Evolutionary conservation across 192 early-diverging fungal species (phyloP).

Genomic region (Entophlyctis luteolus): DNA sequence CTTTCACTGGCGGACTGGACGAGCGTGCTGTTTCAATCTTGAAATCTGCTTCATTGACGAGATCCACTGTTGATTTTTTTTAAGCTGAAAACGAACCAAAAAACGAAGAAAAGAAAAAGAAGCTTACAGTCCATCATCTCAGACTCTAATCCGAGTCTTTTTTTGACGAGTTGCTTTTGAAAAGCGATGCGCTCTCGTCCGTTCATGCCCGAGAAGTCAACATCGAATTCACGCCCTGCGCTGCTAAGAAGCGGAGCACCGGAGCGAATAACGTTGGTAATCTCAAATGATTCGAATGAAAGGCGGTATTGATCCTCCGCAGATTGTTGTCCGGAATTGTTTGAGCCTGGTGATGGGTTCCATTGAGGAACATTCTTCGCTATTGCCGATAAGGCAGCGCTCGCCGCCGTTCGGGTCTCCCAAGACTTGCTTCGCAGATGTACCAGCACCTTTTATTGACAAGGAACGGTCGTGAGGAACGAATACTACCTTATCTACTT

Average conservation of each 20-base stretch:
- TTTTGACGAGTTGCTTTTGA: conserved; percentile 77
- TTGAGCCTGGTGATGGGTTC: conserved; percentile 35
- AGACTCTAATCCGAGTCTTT: conserved; percentile 79
- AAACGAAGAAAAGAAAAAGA: background rate
- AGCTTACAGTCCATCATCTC: conserved; percentile 79
- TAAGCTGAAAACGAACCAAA: background rate
- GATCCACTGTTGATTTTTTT: conserved; percentile 64
- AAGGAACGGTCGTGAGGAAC: no score
- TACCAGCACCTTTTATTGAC: conserved; percentile 65
- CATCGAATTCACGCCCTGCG: conserved; percentile 90
- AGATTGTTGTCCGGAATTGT: conserved; percentile 6
- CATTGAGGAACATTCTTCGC: conserved; percentile 84
- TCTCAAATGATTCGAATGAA: conserved; percentile 77
- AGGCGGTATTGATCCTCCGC: conserved; percentile 30
- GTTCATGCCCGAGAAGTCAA: conserved; percentile 65
- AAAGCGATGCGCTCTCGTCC: conserved; percentile 75
- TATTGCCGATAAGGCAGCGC: conserved; percentile 85
- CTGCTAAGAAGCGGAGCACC: conserved; percentile 77
- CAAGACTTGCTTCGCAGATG: conserved; percentile 85
- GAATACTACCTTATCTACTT: no score
- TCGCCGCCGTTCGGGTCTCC: conserved; percentile 95
- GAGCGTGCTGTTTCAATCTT: conserved; percentile 1
- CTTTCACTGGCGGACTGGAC: background rate
- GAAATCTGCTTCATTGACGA: conserved; percentile 81
- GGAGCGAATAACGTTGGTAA: conserved; percentile 71